Evolutionary conservation across 1,284 basidiomycete species (phyloP), one percentile per base, ranked within the genome.

Genomic region (Tremellales sp.): DNA sequence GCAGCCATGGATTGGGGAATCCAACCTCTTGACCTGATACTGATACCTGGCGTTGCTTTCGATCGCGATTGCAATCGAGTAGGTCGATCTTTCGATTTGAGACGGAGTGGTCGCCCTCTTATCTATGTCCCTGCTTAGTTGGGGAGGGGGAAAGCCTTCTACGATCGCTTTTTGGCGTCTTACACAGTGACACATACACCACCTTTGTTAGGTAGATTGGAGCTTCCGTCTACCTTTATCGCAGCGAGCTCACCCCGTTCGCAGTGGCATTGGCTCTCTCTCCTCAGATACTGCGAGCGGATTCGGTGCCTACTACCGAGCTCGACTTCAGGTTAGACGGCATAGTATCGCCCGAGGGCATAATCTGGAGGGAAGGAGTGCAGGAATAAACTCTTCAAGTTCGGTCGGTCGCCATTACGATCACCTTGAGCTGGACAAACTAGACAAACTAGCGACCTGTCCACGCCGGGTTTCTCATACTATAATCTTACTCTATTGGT

Each of bases 101-200:
- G 9, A 22, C 2, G 5, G 32, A n/a, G n/a, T n/a, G n/a, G n/a
- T n/a, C 13, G 3, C 16, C 27, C 25, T 18, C 45, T 48, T 33
- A 26, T 13, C n/a, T 9, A n/a, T 12, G 4, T 29, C 18, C 47
- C 27, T 45, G 39, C 16, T 5, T 42, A 73, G 71, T 59, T 73
- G 2, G 71, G 71, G n/a, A 54, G 71, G 18, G 71, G 71, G 4
- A 73, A 73, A 46, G 71, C 66, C 3, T 72, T 58, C 45, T 73
- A 72, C 47, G 71, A 73, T 44, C 57, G 61, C 3, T 72, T 68
- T 49, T 54, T 73, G 6, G 44, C 52, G 5, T 45, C 48, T 14
- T 72, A 72, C 54, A 53, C 56, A 1, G 41, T 50, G 2, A 40
- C 39, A 6, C 33, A 48, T 34, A 34, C 50, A 25, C 51, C 54